Evolutionary conservation across 805 yeast species (phyloP).

Genomic region (Candida silvicultrix): DNA sequence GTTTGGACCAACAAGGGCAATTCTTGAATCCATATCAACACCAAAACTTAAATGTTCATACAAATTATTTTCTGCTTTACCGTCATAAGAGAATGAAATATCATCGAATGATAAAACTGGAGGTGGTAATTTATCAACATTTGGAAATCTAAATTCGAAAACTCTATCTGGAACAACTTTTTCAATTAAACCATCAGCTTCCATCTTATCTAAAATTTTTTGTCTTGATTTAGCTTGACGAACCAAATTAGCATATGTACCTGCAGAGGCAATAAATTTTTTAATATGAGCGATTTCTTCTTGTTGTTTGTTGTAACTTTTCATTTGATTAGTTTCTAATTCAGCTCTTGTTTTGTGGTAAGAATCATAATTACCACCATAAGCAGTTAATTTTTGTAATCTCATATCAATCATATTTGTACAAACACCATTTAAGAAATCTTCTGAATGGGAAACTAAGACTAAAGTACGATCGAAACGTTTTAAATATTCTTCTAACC

Average conservation of each 20-base stretch:
- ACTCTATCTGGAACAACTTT: slow-evolving; percentile 91
- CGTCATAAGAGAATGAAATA: slow-evolving; percentile 88
- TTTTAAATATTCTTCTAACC: slow-evolving; percentile 98
- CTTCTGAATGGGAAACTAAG: slow-evolving; percentile 96
- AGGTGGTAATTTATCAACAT: slow-evolving; percentile 95
- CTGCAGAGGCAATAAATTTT: slow-evolving; percentile 98
- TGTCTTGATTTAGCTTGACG: slow-evolving; percentile 99
- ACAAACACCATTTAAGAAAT: slow-evolving; percentile 98
- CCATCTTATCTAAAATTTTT: slow-evolving; percentile 99
- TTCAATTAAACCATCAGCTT: slow-evolving; percentile 95
- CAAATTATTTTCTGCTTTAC: slow-evolving; percentile 74
- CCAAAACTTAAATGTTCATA: slow-evolving; percentile 92
- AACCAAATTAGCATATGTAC: slow-evolving; percentile 98
- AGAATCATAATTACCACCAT: slow-evolving; percentile 98
- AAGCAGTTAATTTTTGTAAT: slow-evolving; percentile 61
- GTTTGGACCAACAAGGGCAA: slow-evolving; percentile 96
- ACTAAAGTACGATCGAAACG: slow-evolving; percentile 90
- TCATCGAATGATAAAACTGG: slow-evolving; percentile 97
- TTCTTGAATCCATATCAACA: slow-evolving; percentile 98
- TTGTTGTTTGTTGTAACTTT: slow-evolving; percentile 94
- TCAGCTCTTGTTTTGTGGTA: slow-evolving; percentile 92
- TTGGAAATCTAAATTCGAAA: slow-evolving; percentile 90
- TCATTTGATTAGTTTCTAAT: slow-evolving; percentile 95
- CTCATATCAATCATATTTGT: slow-evolving; percentile 98
- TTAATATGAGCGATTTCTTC: slow-evolving; percentile 98